Percentiles rank a stretch among this genome's conserved stretches.
Evolutionary conservation across 2,329 filamentous ascomycete genomes (phyloP).

Genomic region (Septoria petroselini): DNA sequence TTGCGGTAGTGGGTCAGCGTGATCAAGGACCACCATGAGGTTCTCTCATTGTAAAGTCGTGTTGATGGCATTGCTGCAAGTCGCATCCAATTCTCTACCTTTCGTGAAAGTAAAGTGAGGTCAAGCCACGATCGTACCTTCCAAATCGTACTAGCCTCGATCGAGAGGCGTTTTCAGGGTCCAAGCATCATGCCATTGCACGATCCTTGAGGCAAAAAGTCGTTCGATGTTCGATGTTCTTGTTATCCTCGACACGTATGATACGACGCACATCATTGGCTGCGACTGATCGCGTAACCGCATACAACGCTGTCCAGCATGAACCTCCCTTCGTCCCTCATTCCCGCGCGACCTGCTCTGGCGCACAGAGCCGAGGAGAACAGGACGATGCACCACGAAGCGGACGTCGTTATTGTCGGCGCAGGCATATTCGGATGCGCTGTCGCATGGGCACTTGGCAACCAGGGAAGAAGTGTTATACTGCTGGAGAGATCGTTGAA

Average conservation of each 20-base stretch:
- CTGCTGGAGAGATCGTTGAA: slow-evolving; percentile 85
- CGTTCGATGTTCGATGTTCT: too few species aligned
- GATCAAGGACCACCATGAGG: too few species aligned
- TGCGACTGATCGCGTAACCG: slow-evolving; percentile 1
- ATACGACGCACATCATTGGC: slow-evolving; percentile 2
- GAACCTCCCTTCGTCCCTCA: slow-evolving; percentile 9
- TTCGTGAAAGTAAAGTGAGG: too few species aligned
- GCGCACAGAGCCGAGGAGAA: slow-evolving; percentile 38
- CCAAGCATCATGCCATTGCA: too few species aligned
- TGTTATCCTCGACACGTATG: not conserved
- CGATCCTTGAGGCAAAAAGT: not conserved
- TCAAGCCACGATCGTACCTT: too few species aligned
- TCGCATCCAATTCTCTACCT: too few species aligned
- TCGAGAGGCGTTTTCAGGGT: too few species aligned
- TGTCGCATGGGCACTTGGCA: slow-evolving; percentile 75
- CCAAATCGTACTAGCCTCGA: too few species aligned
- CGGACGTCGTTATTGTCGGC: slow-evolving; percentile 86
- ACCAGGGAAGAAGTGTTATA: slow-evolving; percentile 86
- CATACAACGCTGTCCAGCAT: slow-evolving; percentile 12
- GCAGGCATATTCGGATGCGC: slow-evolving; percentile 89
- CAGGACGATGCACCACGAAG: slow-evolving; percentile 57
- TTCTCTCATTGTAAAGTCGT: too few species aligned
- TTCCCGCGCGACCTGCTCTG: slow-evolving; percentile 17
- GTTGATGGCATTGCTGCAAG: too few species aligned
- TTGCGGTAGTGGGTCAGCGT: too few species aligned